Evolutionary conservation across 768 basidiomycete genomes (phyloP).

Genomic region (Boletus vinaceobasis): DNA sequence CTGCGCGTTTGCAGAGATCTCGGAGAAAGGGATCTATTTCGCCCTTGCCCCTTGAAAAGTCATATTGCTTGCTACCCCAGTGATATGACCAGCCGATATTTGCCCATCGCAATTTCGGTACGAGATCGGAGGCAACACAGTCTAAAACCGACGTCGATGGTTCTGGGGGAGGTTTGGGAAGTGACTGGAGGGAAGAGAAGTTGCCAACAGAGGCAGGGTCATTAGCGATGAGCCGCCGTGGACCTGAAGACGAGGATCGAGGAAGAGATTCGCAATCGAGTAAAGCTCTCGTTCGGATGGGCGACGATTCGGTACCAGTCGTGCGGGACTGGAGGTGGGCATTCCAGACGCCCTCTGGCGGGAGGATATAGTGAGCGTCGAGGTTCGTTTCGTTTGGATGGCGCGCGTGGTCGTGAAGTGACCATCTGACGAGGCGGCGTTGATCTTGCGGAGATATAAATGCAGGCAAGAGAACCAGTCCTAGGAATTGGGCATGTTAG

Average conservation of each 20-base stretch:
- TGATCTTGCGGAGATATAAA: slow-evolving; percentile 66
- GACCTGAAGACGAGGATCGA: slow-evolving; percentile 39
- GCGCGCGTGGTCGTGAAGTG: slow-evolving; percentile 71
- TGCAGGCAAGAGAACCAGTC: slow-evolving; percentile 79
- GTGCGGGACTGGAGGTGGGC: slow-evolving; percentile 39
- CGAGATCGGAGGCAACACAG: slow-evolving; percentile 48
- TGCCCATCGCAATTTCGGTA: slow-evolving; percentile 87
- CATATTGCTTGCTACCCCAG: slow-evolving; percentile 95
- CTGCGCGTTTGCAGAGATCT: slow-evolving; percentile 59
- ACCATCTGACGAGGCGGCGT: slow-evolving; percentile 64
- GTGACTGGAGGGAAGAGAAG: slow-evolving; percentile 47
- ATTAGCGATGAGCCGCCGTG: slow-evolving; percentile 69
- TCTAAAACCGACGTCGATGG: slow-evolving; percentile 63
- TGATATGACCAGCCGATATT: slow-evolving; percentile 97
- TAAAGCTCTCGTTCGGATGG: slow-evolving; percentile 36
- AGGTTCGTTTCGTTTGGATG: slow-evolving; percentile 87
- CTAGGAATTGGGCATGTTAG: slow-evolving; percentile 39
- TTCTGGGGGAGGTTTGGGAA: slow-evolving; percentile 57
- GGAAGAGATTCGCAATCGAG: slow-evolving; percentile 9
- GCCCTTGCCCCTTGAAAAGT: slow-evolving; percentile 70
- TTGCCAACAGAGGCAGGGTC: slow-evolving; percentile 58
- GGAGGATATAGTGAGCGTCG: slow-evolving; percentile 80
- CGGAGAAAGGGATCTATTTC: slow-evolving; percentile 56
- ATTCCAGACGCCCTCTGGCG: slow-evolving; percentile 76
- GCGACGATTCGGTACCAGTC: slow-evolving; percentile 37